Evolutionary conservation across 306 rosid genomes (phyloP), one percentile per base, ranked within the genome.

Genomic region (Abrus precatorius): DNA sequence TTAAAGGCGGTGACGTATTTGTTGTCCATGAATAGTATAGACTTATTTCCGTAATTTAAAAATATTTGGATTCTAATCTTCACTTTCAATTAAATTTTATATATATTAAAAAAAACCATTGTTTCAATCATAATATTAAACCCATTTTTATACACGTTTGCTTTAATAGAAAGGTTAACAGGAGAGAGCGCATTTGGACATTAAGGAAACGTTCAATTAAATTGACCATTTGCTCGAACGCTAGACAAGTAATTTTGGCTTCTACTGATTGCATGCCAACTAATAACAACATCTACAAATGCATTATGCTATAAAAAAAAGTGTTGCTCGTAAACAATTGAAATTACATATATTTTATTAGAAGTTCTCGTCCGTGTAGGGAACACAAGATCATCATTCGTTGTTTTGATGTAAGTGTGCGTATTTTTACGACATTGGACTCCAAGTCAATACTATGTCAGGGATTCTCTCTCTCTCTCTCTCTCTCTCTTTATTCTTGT

Each of bases 1-100:
- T 60, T 64, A 72, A 71, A 30, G 72, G 84, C 43, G 64, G 33
- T 55, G 74, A 79, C 64, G 65, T 61, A 69, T n/a, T 72, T 40
- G 32, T 68, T 63, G n/a, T 70, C 65, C 8, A 14, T 52, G 65
- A 50, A 50, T 28, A 43, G 12, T 9, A 10, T 11, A 29, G 3
- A 27, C n/a, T 52, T 54, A 20, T 54, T 60, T 71, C 38, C 1
- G 11, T 45, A 11, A 27, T 83, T 13, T 49, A 27, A 55, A 9
- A 14, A 38, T 48, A 59, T 56, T 29, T 73, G 11, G 32, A 73
- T 49, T 38, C n/a, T 14, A 41, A 36, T 49, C 2, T 34, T 36
- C 57, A 60, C 61, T 36, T 68, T 82, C 65, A 36, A 47, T 29
- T 49, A 43, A 20, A 72, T 47, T 4, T 63, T 1, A 30, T 52